Evolutionary conservation across 140 eudicot species (phyloP).

Genomic region (Artemisia princeps): DNA sequence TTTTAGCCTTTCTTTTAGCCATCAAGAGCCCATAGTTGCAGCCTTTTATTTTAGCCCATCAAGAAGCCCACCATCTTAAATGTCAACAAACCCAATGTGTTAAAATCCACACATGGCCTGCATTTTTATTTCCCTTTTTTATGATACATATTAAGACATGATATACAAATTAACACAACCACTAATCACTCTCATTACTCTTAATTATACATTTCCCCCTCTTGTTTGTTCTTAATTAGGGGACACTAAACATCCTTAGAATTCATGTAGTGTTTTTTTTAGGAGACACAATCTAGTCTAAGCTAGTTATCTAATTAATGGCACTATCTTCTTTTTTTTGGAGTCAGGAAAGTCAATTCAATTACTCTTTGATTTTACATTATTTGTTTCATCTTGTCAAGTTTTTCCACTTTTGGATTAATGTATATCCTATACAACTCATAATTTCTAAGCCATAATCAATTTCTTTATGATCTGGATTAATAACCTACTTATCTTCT

Average conservation of each 20-base stretch:
- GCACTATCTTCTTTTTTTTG: constrained; percentile 22
- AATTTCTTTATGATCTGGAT: constrained; percentile 10
- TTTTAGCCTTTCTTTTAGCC: too few species aligned
- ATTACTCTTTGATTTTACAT: constrained; percentile 10
- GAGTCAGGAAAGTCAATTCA: constrained; percentile 24
- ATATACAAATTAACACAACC: constrained; percentile 13
- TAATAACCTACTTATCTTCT: neutral
- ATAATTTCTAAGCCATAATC: constrained; percentile 17
- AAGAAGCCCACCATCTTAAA: too few species aligned
- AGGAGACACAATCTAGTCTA: constrained; percentile 32
- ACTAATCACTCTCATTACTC: constrained; percentile 25
- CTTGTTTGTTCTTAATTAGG: constrained; percentile 25
- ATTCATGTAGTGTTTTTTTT: constrained; percentile 21
- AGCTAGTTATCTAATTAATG: constrained; percentile 20
- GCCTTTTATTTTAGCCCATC: too few species aligned
- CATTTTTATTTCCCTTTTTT: too few species aligned
- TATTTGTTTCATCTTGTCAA: constrained; percentile 27
- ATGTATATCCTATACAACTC: constrained; percentile 19
- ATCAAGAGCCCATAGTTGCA: too few species aligned
- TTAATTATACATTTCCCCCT: constrained; percentile 21
- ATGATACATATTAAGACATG: too few species aligned
- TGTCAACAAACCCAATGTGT: too few species aligned
- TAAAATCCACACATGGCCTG: too few species aligned
- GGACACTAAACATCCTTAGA: constrained; percentile 30
- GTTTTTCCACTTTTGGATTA: constrained; percentile 20